Conservation (phyloP, 176 grass and related monocot genomes). For the Lolium multiflorum region DNA sequence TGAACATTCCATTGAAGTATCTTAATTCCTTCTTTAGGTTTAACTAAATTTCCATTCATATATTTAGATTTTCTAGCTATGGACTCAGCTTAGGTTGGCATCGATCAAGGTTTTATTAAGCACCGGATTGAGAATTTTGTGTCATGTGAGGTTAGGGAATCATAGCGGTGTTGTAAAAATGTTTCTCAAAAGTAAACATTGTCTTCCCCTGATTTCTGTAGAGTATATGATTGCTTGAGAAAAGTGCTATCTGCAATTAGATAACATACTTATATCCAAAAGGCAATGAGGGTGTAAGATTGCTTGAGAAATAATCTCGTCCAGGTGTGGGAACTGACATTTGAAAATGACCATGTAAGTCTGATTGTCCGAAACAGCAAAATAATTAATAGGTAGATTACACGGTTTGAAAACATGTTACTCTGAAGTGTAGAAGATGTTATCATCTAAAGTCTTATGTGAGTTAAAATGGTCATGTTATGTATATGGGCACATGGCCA, state of each 20-base stretch:
- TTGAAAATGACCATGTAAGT: background rate
- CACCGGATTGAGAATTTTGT: background rate
- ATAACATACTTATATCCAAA: background rate
- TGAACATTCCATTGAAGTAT: conserved; percentile 7
- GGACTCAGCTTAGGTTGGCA: background rate
- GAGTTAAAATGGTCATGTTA: conserved; percentile 22
- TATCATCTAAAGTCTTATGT: conserved; percentile 13
- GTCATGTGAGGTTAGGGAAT: background rate
- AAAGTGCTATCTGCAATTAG: background rate
- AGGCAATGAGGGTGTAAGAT: background rate
- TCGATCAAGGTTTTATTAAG: too few relatives aligned
- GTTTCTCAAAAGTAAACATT: background rate
- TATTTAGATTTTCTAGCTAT: background rate
- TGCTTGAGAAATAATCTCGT: conserved; percentile 6
- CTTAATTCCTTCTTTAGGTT: background rate
- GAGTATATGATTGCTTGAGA: background rate
- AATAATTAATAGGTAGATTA: background rate
- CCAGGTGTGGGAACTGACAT: background rate
- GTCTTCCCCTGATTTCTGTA: background rate
- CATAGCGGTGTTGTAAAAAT: background rate
- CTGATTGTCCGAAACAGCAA: background rate
- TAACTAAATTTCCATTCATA: background rate
- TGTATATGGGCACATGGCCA: background rate
- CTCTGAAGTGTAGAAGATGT: background rate
- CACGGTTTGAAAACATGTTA: background rate